Conservation (phyloP, 73 alveolate species). For the Symbiodinium natans region DNA sequence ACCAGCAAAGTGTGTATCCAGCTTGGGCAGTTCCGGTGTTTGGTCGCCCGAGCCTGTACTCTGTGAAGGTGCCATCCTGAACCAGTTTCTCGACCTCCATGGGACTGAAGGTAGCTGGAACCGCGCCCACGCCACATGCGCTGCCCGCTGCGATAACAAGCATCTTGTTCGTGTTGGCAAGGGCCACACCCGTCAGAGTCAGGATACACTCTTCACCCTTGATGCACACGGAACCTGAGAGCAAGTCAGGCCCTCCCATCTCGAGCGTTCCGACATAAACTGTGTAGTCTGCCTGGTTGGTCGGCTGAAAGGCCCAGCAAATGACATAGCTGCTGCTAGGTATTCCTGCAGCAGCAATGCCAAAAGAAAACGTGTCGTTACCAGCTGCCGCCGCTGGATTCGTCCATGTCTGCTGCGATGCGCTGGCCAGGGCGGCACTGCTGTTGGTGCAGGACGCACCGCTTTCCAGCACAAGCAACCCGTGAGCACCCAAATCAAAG, state of each 20-base stretch:
- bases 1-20: conserved; percentile 73
- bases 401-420: conserved; percentile 29
- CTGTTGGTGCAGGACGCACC: conserved; percentile 63
- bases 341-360: conserved; percentile 22
- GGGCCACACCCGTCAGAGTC: conserved; percentile 52
- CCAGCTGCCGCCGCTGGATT: conserved; percentile 35
- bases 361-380: conserved; percentile 28
- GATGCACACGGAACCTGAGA: conserved; percentile 33
- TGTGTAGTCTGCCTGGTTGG: conserved; percentile 20
- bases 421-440: background rate
- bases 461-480: conserved; percentile 32
- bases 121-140: conserved; percentile 44
- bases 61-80: conserved; percentile 70
- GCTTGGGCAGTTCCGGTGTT: conserved; percentile 76
- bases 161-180: conserved; percentile 74
- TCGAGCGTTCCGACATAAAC: conserved; percentile 67
- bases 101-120: conserved; percentile 78
- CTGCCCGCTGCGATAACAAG: conserved; percentile 43
- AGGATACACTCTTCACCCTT: conserved; percentile 77
- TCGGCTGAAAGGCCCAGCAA: conserved; percentile 79
- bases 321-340: conserved; percentile 47
- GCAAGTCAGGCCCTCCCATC: conserved; percentile 54
- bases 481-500: conserved; percentile 56
- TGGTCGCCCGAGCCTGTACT: conserved; percentile 80
- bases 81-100: conserved; percentile 77